Evolutionary conservation across 2,329 filamentous ascomycete species (phyloP).

Genomic region (Aspergillus calidoustus): DNA sequence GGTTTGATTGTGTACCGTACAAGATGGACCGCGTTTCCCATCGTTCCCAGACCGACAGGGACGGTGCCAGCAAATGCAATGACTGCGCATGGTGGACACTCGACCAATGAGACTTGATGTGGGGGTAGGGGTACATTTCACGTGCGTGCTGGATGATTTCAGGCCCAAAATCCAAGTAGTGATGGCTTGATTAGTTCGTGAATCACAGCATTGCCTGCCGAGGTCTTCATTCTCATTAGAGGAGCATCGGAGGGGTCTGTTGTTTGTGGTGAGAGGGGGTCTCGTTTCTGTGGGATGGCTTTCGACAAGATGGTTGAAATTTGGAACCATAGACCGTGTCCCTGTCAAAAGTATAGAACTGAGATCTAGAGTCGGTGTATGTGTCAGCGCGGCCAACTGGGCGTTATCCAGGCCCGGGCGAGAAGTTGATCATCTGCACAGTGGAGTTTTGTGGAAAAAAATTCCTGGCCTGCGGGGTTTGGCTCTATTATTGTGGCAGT

Average conservation of each 20-base stretch:
- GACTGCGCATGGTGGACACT: not conserved
- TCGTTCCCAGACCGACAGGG: not conserved
- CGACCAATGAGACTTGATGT: not conserved
- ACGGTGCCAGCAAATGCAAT: not conserved
- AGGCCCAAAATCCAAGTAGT: not conserved
- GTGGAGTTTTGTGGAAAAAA: too few relatives aligned
- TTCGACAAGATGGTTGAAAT: not conserved
- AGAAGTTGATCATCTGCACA: too few relatives aligned
- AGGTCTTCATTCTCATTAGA: slow-evolving; percentile 6
- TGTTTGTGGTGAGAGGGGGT: too few relatives aligned
- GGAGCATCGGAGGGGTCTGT: slow-evolving; percentile 3
- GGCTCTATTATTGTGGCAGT: too few relatives aligned
- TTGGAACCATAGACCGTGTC: too few relatives aligned
- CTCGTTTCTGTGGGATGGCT: slow-evolving; percentile 1
- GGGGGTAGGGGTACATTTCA: not conserved
- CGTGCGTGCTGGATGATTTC: not conserved
- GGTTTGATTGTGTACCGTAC: not conserved
- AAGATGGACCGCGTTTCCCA: slow-evolving; percentile 2
- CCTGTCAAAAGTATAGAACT: too few relatives aligned
- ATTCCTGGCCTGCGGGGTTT: too few relatives aligned
- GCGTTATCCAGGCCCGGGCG: too few relatives aligned
- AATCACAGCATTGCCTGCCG: not conserved
- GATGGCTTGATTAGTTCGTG: not conserved
- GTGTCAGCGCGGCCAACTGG: too few relatives aligned
- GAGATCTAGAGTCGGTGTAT: too few relatives aligned